These are phyloP conservation scores for Epichloe bromicola DNA, from an alignment of 2,329 filamentous ascomycete species.

Conservation along the genomic window DNA sequence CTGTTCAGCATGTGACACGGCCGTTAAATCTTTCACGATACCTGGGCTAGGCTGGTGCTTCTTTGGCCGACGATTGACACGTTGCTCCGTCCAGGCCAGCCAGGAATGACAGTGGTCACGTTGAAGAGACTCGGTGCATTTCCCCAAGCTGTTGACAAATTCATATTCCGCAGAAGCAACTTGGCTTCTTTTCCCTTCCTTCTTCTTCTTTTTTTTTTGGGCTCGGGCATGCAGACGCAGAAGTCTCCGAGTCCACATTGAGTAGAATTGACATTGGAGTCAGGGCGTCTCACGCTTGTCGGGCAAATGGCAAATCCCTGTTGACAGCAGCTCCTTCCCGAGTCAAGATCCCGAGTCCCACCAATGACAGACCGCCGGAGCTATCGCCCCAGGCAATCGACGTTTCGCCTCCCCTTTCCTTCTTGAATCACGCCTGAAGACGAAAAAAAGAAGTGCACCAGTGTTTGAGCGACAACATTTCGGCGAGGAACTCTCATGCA, in stretches of 20 bases:
- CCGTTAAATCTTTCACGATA: not conserved
- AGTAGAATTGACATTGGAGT: not conserved
- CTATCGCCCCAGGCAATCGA: not conserved
- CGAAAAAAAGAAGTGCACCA: not conserved
- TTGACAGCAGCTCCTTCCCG: constrained; percentile 1
- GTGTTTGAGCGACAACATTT: not conserved
- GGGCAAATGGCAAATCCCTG: constrained; percentile 1
- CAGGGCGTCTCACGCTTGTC: constrained; percentile 1
- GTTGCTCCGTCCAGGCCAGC: too few species aligned
- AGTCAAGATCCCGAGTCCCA: not conserved
- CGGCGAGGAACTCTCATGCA: too few species aligned
- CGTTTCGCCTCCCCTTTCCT: constrained; percentile 5
- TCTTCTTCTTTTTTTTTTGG: too few species aligned
- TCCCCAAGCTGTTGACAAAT: too few species aligned
- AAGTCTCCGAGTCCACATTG: too few species aligned
- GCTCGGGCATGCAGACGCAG: too few species aligned
- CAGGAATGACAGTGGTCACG: too few species aligned
- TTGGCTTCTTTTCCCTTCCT: too few species aligned
- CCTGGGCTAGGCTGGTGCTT: not conserved
- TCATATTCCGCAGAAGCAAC: too few species aligned
- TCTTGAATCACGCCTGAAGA: constrained; percentile 2
- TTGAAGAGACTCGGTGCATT: too few species aligned
- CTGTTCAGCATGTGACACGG: not conserved
- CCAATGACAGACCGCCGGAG: not conserved
- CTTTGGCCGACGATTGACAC: not conserved